Base-by-base conservation (phyloP, 345 rosid genomes). In the Eucalyptus fibrosa region DNA sequence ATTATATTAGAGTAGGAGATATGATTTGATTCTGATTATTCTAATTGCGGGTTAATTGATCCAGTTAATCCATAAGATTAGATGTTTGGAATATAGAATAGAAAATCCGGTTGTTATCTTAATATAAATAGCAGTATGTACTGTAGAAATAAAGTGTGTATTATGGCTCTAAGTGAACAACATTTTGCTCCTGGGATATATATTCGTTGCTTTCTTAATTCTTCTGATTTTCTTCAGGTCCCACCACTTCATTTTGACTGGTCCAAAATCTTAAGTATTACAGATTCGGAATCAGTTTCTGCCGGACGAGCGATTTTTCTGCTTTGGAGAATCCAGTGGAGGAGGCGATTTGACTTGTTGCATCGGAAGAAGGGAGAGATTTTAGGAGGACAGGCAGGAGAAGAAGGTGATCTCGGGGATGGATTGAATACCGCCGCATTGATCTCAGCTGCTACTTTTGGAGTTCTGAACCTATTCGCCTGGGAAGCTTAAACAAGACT, bases 111-210 rank as follows among this genome's bases (percentile, higher is more conserved):
- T 53, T 19, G 56, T 53, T 9, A 7, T 53, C 56, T 53, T 53
- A 53, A 53, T 45, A 53, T 53, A 53, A 53, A 53, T 53, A 3
- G 24, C 5, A 53, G 1, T 53, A 19, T 53, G 24, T 53, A 19
- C 5, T 19, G 5, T 53, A 53, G 2, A 51, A 51, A 3, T 1
- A 51, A 51, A 51, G 56, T 53, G 9, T 19, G 56, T 53, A 8
- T 53, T 53, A 53, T 19, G 2, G 1, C 24, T 53, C 8, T 53
- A 1, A 19, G 2, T 53, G 56, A 8, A 53, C 0, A 53, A 53
- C 24, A 53, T 53, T 53, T 2, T 53, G 2, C 2, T 53, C 2
- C 1, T 1, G 10, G 9, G 2, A 53, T 8, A 53, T 53, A 3
- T 53, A 53, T 53, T 53, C 4, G 3, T 53, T 18, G 9, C 24